A percentile compares a stretch with the other conserved stretches of the same genome.
phyloP scores from a whole-genome alignment of 495 filamentous ascomycete species.

The Rhypophila decipiens region DNA sequence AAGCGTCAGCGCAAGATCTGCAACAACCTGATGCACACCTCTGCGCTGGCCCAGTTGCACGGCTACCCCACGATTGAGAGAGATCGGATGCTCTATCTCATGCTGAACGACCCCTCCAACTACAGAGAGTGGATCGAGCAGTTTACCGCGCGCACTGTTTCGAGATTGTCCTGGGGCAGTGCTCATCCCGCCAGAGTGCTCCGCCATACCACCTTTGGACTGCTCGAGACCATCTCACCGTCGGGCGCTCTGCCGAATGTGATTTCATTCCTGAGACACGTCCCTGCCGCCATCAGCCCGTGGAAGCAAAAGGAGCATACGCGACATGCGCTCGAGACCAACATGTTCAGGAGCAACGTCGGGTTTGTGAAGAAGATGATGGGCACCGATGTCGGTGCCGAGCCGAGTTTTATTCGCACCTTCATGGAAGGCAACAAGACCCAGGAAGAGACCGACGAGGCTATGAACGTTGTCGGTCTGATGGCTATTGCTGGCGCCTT shows the following conservation, averaged over 20 bases:
- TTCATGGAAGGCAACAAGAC: slow-evolving; percentile 16
- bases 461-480: slow-evolving; percentile 37
- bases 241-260: slow-evolving; percentile 50
- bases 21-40: slow-evolving; percentile 46
- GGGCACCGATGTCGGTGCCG: slow-evolving; percentile 13
- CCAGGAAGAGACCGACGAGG: slow-evolving; percentile 26
- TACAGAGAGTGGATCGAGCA: slow-evolving; percentile 53
- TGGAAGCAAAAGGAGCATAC: slow-evolving; percentile 47
- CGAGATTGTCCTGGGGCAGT: slow-evolving; percentile 52
- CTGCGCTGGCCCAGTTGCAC: slow-evolving; percentile 37
- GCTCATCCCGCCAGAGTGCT: slow-evolving; percentile 40
- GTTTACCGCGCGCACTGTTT: slow-evolving; percentile 54
- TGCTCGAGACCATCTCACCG: slow-evolving; percentile 53
- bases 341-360: slow-evolving; percentile 32
- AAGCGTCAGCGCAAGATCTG: slow-evolving; percentile 54
- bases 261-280: slow-evolving; percentile 35
- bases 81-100: slow-evolving; percentile 46
- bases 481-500: slow-evolving; percentile 45
- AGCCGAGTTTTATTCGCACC: slow-evolving; percentile 40
- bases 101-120: slow-evolving; percentile 31
- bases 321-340: slow-evolving; percentile 32
- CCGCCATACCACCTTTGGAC: slow-evolving; percentile 48
- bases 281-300: slow-evolving; percentile 38
- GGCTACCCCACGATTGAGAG: slow-evolving; percentile 48
- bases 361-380: slow-evolving; percentile 30